Conservation (phyloP, 2,329 filamentous ascomycete genomes). For the Aureobasidium subglaciale region DNA sequence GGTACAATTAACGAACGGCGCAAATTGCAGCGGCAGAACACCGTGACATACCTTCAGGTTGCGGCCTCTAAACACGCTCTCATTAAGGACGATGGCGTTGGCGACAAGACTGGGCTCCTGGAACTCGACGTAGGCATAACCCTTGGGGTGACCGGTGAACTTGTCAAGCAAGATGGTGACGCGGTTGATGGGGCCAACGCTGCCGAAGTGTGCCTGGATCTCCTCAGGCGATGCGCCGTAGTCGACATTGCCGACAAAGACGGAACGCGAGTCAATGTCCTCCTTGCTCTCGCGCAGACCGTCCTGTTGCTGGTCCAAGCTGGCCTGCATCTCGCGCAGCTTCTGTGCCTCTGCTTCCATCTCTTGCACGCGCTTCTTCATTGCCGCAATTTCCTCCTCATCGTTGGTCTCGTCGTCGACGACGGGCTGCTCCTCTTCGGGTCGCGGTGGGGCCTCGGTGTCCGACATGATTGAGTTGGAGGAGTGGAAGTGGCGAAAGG, state of each 20-base stretch:
- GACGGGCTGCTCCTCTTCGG: constrained; percentile 21
- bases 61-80: constrained; percentile 89
- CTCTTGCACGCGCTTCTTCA: constrained; percentile 48
- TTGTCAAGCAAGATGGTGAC: constrained; percentile 97
- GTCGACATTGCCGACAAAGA: constrained; percentile 98
- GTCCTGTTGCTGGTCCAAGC: constrained; percentile 73
- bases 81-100: constrained; percentile 89
- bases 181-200: constrained; percentile 92
- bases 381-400: constrained; percentile 40
- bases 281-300: constrained; percentile 88
- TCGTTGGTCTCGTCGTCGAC: constrained; percentile 28
- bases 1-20: constrained; percentile 21
- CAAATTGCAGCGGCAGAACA: not conserved
- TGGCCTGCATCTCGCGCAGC: constrained; percentile 50
- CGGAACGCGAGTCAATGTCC: constrained; percentile 87
- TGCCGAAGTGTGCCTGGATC: constrained; percentile 97
- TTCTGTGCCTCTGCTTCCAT: constrained; percentile 54
- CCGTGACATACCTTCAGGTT: constrained; percentile 75
- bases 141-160: constrained; percentile 98
- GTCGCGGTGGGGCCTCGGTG: constrained; percentile 22
- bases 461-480: constrained; percentile 21
- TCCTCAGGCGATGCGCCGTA: constrained; percentile 96
- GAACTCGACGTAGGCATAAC: constrained; percentile 98
- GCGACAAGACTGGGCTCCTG: constrained; percentile 87
- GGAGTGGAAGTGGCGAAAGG: too few species aligned